Percentiles rank a stretch among this genome's conserved stretches.
Conservation (phyloP, 495 filamentous ascomycete genomes). For the Hypomontagnella submonticulosa region DNA sequence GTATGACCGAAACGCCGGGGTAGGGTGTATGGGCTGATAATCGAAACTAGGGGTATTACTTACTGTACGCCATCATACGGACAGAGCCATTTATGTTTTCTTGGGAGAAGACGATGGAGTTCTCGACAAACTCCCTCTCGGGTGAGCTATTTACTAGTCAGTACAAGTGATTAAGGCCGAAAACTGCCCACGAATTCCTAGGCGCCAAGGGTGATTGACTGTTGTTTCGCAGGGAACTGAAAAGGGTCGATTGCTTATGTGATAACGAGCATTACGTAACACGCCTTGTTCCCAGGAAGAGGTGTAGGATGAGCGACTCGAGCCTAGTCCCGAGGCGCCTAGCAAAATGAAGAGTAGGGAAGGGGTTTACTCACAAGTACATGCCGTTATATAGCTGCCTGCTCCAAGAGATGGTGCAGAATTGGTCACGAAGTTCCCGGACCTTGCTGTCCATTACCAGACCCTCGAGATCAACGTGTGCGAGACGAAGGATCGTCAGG, state of each 20-base stretch:
- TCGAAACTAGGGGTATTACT: neutral
- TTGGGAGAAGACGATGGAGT: constrained; percentile 76
- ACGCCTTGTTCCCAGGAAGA: too few relatives aligned
- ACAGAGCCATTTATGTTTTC: constrained; percentile 66
- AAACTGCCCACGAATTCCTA: too few relatives aligned
- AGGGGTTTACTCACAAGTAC: constrained; percentile 48
- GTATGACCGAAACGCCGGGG: too few relatives aligned
- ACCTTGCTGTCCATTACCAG: constrained; percentile 87
- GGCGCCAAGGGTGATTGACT: too few relatives aligned
- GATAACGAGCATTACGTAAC: too few relatives aligned
- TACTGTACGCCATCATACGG: constrained; percentile 71
- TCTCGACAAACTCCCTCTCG: constrained; percentile 72
- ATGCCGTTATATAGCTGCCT: constrained; percentile 83
- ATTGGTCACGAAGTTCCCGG: constrained; percentile 84
- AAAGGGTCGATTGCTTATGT: too few relatives aligned
- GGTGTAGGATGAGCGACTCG: too few relatives aligned
- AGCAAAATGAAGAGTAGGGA: too few relatives aligned
- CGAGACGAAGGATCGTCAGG: constrained; percentile 77
- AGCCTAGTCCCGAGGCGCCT: too few relatives aligned
- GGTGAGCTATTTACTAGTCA: constrained; percentile 61
- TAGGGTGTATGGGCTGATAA: neutral
- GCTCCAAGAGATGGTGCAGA: constrained; percentile 80
- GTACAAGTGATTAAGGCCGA: too few relatives aligned
- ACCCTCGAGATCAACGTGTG: constrained; percentile 86
- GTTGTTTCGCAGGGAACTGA: too few relatives aligned